Evolutionary conservation across 352 stramenopile genomes (phyloP).

Genomic region (Phytophthora fragariae): DNA sequence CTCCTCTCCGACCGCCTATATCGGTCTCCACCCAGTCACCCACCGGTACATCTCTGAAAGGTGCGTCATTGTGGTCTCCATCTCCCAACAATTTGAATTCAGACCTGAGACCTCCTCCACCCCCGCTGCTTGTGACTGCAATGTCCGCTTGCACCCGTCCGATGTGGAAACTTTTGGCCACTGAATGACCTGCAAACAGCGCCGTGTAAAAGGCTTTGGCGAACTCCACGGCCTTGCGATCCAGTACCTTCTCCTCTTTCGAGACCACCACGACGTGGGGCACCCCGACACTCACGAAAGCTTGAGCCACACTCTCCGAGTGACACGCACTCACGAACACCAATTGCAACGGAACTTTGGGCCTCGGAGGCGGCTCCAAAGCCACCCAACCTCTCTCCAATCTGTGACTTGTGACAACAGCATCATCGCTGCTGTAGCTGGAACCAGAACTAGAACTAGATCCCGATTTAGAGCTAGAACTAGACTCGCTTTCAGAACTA

Average conservation of each 20-base stretch:
- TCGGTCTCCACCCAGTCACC: slow-evolving; percentile 74
- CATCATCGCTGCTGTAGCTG: slow-evolving; percentile 22
- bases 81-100: slow-evolving; percentile 86
- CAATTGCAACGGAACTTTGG: slow-evolving; percentile 68
- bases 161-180: slow-evolving; percentile 86
- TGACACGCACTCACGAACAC: slow-evolving; percentile 93
- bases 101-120: slow-evolving; percentile 32
- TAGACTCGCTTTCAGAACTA: slow-evolving; percentile 2
- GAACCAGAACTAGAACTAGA: slow-evolving; percentile 5
- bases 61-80: slow-evolving; percentile 75
- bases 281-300: slow-evolving; percentile 90
- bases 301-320: slow-evolving; percentile 87
- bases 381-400: slow-evolving; percentile 55
- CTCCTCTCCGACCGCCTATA: slow-evolving; percentile 35
- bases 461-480: slow-evolving; percentile 5
- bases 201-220: slow-evolving; percentile 91
- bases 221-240: slow-evolving; percentile 91
- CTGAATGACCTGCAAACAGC: slow-evolving; percentile 80
- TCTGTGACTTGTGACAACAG: slow-evolving; percentile 47
- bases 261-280: slow-evolving; percentile 92
- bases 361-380: slow-evolving; percentile 36
- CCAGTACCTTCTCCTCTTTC: slow-evolving; percentile 84
- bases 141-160: slow-evolving; percentile 82
- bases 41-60: slow-evolving; percentile 68
- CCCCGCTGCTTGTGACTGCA: slow-evolving; percentile 46